Conservation (phyloP, 2,329 filamentous ascomycete species). For the Aureobasidium subglaciale region DNA sequence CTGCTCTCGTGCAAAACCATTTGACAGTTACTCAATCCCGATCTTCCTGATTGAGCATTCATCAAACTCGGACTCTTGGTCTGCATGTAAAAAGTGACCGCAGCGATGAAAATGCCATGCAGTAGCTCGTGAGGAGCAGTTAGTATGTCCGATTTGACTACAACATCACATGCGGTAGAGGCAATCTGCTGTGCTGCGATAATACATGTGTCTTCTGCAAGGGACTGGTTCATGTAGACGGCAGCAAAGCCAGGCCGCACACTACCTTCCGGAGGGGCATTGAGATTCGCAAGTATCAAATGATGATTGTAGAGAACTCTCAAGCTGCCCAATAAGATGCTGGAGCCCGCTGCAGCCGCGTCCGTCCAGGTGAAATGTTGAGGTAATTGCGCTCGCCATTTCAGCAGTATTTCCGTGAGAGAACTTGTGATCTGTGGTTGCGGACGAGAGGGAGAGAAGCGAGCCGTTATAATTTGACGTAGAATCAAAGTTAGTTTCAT, state of each 20-base stretch:
- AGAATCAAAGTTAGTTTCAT: constrained; percentile 19
- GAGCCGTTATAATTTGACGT: constrained; percentile 7
- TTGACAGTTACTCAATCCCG: constrained; percentile 16
- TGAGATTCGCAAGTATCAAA: constrained; percentile 13
- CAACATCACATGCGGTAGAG: constrained; percentile 4
- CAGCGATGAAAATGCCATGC: constrained; percentile 16
- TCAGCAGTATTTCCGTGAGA: neutral
- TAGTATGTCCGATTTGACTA: neutral
- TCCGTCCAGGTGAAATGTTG: neutral
- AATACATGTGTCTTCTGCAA: neutral
- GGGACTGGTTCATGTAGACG: neutral
- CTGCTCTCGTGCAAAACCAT: constrained; percentile 14
- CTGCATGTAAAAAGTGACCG: constrained; percentile 14
- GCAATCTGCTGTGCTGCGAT: constrained; percentile 15
- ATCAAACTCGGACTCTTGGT: neutral
- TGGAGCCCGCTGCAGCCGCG: neutral
- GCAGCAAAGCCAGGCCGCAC: neutral
- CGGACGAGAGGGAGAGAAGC: constrained; percentile 2
- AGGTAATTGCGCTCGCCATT: neutral
- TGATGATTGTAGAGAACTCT: constrained; percentile 16
- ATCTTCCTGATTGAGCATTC: constrained; percentile 10
- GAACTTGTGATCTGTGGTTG: neutral
- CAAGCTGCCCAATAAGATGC: constrained; percentile 6
- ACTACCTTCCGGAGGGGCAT: neutral
- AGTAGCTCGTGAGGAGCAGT: constrained; percentile 14